These are phyloP conservation scores for Tetracladium maxilliforme DNA, from an alignment of 2,329 filamentous ascomycete species.

Conservation along the genomic window DNA sequence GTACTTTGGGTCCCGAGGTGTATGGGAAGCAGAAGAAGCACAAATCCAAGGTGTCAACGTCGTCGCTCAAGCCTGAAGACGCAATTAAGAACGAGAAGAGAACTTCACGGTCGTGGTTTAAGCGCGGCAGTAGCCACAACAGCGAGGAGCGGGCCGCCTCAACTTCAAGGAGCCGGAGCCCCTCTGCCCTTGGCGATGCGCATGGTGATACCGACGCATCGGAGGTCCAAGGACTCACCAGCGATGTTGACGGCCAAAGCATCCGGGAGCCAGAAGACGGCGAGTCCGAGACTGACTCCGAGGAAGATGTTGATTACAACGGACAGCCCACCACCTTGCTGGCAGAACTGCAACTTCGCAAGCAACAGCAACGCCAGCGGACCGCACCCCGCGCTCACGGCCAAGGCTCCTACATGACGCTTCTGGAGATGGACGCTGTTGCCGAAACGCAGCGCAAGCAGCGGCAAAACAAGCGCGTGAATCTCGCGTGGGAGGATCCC, in stretches of 20 bases:
- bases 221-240: constrained; percentile 1
- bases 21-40: constrained; percentile 47
- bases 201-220: constrained; percentile 5
- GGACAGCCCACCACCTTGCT: constrained; percentile 80
- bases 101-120: too few relatives aligned
- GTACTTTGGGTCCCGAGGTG: constrained; percentile 58
- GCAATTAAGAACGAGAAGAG: too few relatives aligned
- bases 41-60: constrained; percentile 4
- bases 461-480: constrained; percentile 61
- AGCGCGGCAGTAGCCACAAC: too few relatives aligned
- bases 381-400: constrained; percentile 52
- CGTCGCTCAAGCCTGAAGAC: too few relatives aligned
- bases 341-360: constrained; percentile 81
- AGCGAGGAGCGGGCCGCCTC: too few relatives aligned
- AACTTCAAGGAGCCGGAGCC: too few relatives aligned
- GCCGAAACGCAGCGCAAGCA: constrained; percentile 69
- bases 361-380: constrained; percentile 72
- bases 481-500: constrained; percentile 79
- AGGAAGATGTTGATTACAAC: constrained; percentile 35
- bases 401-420: constrained; percentile 77
- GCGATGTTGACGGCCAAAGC: constrained; percentile 5
- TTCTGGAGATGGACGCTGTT: constrained; percentile 82
- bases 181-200: too few relatives aligned
- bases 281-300: constrained; percentile 20
- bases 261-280: constrained; percentile 26